These are phyloP conservation scores for Sarocladium oryzae DNA, from an alignment of 2,329 filamentous ascomycete genomes.

Conservation along the genomic window DNA sequence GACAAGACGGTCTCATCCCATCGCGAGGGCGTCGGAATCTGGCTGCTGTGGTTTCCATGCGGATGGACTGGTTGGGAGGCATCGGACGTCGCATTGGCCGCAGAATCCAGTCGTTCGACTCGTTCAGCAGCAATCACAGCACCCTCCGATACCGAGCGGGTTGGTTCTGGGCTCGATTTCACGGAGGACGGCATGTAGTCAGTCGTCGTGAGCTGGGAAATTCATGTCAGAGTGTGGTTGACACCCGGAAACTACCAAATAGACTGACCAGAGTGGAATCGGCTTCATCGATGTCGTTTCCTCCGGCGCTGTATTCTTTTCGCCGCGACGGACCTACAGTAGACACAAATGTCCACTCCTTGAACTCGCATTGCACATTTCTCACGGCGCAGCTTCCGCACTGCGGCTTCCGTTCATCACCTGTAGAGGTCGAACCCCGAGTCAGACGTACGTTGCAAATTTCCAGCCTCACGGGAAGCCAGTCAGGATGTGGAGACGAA, in stretches of 20 bases:
- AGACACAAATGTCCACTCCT: constrained; percentile 4
- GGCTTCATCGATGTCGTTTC: background rate
- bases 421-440: too few species aligned
- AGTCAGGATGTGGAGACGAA: background rate
- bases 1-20: background rate
- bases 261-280: background rate
- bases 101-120: background rate
- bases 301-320: background rate
- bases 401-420: background rate
- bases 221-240: background rate
- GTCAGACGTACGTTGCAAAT: background rate
- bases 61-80: background rate
- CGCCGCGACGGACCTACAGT: background rate
- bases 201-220: background rate
- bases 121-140: background rate
- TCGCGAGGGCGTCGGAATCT: background rate
- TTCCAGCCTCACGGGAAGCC: background rate
- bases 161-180: background rate
- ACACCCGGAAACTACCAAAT: background rate
- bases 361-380: background rate
- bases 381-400: background rate
- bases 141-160: background rate
- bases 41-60: background rate
- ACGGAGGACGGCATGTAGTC: background rate
- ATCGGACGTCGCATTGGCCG: background rate